Percentiles rank a stretch among this genome's conserved stretches.
Conservation (phyloP, 352 stramenopile genomes). For the Elongisporangium senticosum region DNA sequence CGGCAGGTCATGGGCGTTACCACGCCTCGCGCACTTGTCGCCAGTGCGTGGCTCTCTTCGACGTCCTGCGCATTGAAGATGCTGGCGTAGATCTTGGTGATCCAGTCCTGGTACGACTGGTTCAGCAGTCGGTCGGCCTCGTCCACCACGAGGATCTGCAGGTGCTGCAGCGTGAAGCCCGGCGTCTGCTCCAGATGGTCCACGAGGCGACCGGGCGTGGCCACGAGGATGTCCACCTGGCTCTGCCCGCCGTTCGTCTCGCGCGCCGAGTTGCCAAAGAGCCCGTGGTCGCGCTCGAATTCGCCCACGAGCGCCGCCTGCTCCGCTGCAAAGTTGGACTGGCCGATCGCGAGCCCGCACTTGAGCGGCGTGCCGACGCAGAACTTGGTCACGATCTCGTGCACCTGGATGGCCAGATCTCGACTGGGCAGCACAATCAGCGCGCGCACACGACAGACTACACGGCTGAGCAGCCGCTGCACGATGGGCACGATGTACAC, state of each 20-base stretch:
- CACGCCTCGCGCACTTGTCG: neutral
- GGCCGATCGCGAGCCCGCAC: constrained; percentile 89
- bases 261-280: constrained; percentile 17
- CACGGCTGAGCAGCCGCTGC: constrained; percentile 76
- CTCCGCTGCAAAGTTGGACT: constrained; percentile 85
- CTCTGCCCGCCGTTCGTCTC: constrained; percentile 47
- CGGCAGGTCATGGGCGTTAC: constrained; percentile 45
- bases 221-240: constrained; percentile 95
- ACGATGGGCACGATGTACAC: constrained; percentile 96
- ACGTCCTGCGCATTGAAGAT: constrained; percentile 68
- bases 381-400: constrained; percentile 65
- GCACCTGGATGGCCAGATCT: constrained; percentile 93
- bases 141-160: constrained; percentile 96
- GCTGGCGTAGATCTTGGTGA: constrained; percentile 88
- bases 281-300: constrained; percentile 26
- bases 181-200: constrained; percentile 96
- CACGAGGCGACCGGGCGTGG: constrained; percentile 95
- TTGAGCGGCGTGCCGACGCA: constrained; percentile 68
- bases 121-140: constrained; percentile 96
- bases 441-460: constrained; percentile 88
- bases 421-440: constrained; percentile 96
- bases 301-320: constrained; percentile 62
- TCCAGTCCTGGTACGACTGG: constrained; percentile 97
- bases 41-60: constrained; percentile 19
- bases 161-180: constrained; percentile 96